Percentiles rank a stretch among this genome's conserved stretches.
These are phyloP conservation scores for Cucurbita ficifolia DNA, from an alignment of 306 rosid species.

Conservation along the genomic window DNA sequence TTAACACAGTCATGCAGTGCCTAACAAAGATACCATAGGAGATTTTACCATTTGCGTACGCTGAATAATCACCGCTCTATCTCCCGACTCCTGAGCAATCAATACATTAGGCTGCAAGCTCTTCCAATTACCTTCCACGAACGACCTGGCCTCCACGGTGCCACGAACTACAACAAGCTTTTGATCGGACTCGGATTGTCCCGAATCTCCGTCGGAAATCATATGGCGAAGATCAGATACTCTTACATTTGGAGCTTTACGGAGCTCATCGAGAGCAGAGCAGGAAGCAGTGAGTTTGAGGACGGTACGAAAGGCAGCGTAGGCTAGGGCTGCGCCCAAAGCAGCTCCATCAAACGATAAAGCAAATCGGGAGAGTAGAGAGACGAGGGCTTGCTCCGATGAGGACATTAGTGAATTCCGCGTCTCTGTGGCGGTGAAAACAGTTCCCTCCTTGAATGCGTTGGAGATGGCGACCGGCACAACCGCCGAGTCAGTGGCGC, in stretches of 20 bases:
- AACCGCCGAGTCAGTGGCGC: not conserved
- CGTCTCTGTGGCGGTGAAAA: not conserved
- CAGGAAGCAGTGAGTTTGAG: constrained; percentile 30
- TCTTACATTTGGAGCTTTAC: constrained; percentile 36
- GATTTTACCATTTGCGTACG: constrained; percentile 52
- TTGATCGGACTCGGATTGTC: constrained; percentile 10
- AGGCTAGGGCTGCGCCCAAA: constrained; percentile 55
- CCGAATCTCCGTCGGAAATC: constrained; percentile 17
- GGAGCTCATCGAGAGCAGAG: constrained; percentile 44
- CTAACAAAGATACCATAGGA: not conserved
- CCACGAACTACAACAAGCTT: constrained; percentile 57
- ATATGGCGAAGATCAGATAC: constrained; percentile 76
- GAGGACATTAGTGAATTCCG: constrained; percentile 38
- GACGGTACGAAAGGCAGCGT: constrained; percentile 47
- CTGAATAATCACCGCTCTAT: constrained; percentile 54
- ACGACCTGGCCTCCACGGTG: constrained; percentile 50
- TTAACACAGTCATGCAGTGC: not conserved
- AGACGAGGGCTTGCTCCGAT: constrained; percentile 49
- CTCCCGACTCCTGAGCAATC: constrained; percentile 52
- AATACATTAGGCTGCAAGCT: constrained; percentile 24
- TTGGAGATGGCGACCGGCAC: not conserved
- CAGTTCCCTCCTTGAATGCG: not conserved
- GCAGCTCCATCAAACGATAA: constrained; percentile 77
- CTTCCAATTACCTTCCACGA: constrained; percentile 44
- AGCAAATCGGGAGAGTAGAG: constrained; percentile 54